phyloP scores from a whole-genome alignment of 2,329 filamentous ascomycete species.

The Penicillium sp. region DNA sequence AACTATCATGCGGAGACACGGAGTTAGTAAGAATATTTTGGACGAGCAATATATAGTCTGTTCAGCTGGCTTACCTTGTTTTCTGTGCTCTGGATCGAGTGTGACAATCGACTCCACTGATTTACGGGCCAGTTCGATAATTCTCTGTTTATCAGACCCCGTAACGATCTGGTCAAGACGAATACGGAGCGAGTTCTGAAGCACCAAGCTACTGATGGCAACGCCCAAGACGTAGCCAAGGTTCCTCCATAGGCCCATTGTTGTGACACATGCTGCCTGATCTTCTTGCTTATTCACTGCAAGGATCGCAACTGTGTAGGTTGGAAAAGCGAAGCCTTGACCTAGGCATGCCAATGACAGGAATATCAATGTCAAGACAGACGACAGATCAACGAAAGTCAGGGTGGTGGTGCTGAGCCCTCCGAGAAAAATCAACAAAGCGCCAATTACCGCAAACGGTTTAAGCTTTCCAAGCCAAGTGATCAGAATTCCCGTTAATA shows the following conservation, averaged over 20 bases:
- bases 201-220: slow-evolving; percentile 64
- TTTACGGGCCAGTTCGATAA: slow-evolving; percentile 48
- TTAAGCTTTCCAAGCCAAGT: slow-evolving; percentile 58
- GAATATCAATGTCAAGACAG: slow-evolving; percentile 53
- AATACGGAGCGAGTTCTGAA: slow-evolving; percentile 65
- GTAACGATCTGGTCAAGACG: slow-evolving; percentile 59
- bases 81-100: slow-evolving; percentile 43
- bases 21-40: not conserved
- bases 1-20: slow-evolving; percentile 23
- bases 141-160: slow-evolving; percentile 54
- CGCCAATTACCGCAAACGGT: slow-evolving; percentile 54
- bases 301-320: slow-evolving; percentile 61
- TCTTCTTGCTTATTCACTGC: slow-evolving; percentile 57
- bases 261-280: slow-evolving; percentile 66
- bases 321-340: slow-evolving; percentile 62
- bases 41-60: not conserved
- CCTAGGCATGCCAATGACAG: slow-evolving; percentile 57
- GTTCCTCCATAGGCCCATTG: slow-evolving; percentile 67
- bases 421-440: slow-evolving; percentile 48
- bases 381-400: slow-evolving; percentile 45
- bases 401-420: slow-evolving; percentile 50
- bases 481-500: slow-evolving; percentile 60
- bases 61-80: slow-evolving; percentile 38
- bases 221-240: slow-evolving; percentile 72
- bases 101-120: slow-evolving; percentile 48